Evolutionary conservation across 2,329 filamentous ascomycete species (phyloP), one percentile per base, ranked within the genome.

Genomic region (Tolypocladium sp.): DNA sequence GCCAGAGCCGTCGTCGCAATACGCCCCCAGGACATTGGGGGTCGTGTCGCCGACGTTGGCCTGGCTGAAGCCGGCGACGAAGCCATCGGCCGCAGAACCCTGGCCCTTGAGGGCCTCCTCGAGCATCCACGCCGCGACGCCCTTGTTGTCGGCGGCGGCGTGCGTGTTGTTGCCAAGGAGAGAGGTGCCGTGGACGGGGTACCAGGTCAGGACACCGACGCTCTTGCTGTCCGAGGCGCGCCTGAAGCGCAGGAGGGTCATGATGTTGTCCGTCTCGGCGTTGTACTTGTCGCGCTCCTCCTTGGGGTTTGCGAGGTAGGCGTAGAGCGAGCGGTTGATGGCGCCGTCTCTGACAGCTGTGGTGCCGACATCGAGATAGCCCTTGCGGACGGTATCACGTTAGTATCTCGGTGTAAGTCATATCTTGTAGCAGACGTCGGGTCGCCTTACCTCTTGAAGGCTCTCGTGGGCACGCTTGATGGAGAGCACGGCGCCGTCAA

Each of bases 81-180:
- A 96, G 12, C 81, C 82, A 2, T 84, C 77, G 0, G 83, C 81
- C 40, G 86, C 85, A 22, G 76, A 78, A 2, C 77, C 68, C 22
- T 84, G 78, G n/a, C 72, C 73, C 2, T 75, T 70, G 55, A 88
- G 79, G 57, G 83, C 86, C 64, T 88, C 82, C 70, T 97, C 93
- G 57, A 97, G 87, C 15, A 96, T 77, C 69, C 88, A 89, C 0
- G 92, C 90, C 2, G 93, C 92, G 8, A 96, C 91, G 15, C 93
- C 93, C 75, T 97, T 97, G 77, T 97, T 97, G 72, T 97, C 93
- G n/a, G 91, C 93, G 3, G 92, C 87, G 56, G 94, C 84, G 17
- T 96, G 80, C 0, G 92, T 97, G 74, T 96, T 96, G 75, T 97
- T 97, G 58, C 90, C 89, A 30, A 92, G 84, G 73, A 97, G 84